These are phyloP conservation scores for Candida maesae DNA, from an alignment of 805 yeast species.

Conservation along the genomic window DNA sequence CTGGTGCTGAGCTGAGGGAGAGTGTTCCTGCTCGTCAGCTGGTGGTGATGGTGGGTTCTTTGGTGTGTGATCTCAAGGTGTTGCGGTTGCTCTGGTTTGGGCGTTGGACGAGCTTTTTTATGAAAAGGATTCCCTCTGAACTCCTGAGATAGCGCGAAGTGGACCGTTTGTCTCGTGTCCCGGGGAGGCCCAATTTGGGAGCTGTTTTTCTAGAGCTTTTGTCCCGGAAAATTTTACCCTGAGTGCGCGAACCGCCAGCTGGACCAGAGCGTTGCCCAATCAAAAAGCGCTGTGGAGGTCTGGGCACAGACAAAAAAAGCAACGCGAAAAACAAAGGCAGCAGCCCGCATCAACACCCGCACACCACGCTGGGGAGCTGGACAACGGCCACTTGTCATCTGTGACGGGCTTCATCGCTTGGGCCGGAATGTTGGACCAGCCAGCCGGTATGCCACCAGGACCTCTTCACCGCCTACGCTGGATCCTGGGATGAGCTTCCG, in stretches of 20 bases:
- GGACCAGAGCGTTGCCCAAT: too few species aligned
- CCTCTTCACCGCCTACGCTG: too few species aligned
- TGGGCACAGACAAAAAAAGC: neutral
- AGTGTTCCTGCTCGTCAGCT: neutral
- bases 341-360: neutral
- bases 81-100: neutral
- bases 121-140: neutral
- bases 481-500: too few species aligned
- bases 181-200: neutral
- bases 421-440: too few species aligned
- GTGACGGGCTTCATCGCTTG: too few species aligned
- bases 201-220: neutral
- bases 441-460: too few species aligned
- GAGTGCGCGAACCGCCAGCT: neutral
- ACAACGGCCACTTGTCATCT: too few species aligned
- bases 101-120: slow-evolving; percentile 1
- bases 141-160: neutral
- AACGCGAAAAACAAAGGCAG: neutral
- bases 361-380: neutral
- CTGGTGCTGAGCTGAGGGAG: too few species aligned
- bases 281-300: too few species aligned
- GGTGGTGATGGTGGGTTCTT: neutral
- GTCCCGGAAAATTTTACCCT: neutral
- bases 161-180: neutral
- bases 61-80: neutral